Conservation (phyloP, 2,329 filamentous ascomycete genomes). For the Huntiella savannae region DNA sequence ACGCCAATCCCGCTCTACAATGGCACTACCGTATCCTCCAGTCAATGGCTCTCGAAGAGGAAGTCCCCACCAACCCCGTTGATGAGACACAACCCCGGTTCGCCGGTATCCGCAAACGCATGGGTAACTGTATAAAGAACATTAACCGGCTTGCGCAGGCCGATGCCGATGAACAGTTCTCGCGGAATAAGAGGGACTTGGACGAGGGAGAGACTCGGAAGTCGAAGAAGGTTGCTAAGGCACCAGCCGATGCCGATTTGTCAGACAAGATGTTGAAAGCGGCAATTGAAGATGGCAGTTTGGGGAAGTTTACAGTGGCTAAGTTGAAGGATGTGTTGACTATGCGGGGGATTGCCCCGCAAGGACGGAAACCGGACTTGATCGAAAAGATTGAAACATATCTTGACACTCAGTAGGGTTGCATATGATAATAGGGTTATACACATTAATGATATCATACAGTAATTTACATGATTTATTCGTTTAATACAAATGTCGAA, state of each 20-base stretch:
- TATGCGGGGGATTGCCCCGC: conserved; percentile 27
- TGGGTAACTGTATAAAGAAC: conserved; percentile 57
- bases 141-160: conserved; percentile 47
- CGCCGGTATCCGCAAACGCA: conserved; percentile 75
- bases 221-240: conserved; percentile 28
- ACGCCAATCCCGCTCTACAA: conserved; percentile 81
- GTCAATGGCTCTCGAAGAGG: conserved; percentile 77
- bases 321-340: conserved; percentile 31
- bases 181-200: too few relatives aligned
- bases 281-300: conserved; percentile 25
- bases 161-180: conserved; percentile 21
- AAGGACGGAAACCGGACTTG: conserved; percentile 34
- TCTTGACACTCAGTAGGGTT: conserved; percentile 26
- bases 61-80: conserved; percentile 51
- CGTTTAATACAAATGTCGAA: too few relatives aligned
- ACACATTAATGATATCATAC: not conserved
- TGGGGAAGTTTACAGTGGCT: conserved; percentile 35
- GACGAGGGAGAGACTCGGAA: conserved; percentile 19
- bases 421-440: not conserved
- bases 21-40: conserved; percentile 97
- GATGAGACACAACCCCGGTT: conserved; percentile 75
- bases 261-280: conserved; percentile 28
- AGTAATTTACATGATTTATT: too few relatives aligned
- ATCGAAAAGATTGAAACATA: conserved; percentile 37
- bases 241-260: conserved; percentile 18